A percentile compares a stretch with the other conserved stretches of the same genome.
phyloP scores from a whole-genome alignment of 352 stramenopile species.

The Phytophthora pseudosyringae region DNA sequence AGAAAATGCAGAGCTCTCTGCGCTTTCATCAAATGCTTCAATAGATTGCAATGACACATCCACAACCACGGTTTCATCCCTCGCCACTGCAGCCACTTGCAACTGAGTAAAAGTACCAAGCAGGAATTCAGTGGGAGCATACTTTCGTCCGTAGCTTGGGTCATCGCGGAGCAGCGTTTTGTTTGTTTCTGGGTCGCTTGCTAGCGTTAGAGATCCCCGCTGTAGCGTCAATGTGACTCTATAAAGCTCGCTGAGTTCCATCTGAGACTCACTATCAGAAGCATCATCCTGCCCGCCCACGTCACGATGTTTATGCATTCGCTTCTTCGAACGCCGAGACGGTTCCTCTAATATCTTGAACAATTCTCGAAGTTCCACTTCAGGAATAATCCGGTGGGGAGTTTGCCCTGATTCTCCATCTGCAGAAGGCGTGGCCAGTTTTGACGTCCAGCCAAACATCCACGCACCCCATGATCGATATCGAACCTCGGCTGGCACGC shows the following conservation, averaged over 20 bases:
- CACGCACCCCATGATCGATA: constrained; percentile 85
- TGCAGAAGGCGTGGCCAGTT: constrained; percentile 50
- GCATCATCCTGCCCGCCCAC: constrained; percentile 30
- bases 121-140: constrained; percentile 79
- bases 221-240: constrained; percentile 75
- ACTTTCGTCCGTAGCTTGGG: constrained; percentile 66
- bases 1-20: constrained; percentile 84
- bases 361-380: constrained; percentile 85
- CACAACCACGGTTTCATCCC: constrained; percentile 74
- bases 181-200: constrained; percentile 80
- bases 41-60: constrained; percentile 89
- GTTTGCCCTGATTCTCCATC: constrained; percentile 32
- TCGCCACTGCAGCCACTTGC: constrained; percentile 72
- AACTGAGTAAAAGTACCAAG: constrained; percentile 81
- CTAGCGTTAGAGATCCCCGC: constrained; percentile 77
- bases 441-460: constrained; percentile 89
- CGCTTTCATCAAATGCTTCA: constrained; percentile 87
- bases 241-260: constrained; percentile 61
- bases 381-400: constrained; percentile 63
- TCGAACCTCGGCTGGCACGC: constrained; percentile 69
- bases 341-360: constrained; percentile 90
- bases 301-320: constrained; percentile 42
- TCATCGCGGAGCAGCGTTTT: constrained; percentile 67
- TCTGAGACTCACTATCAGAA: constrained; percentile 44
- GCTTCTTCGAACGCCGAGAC: constrained; percentile 67